Base-by-base conservation (phyloP, 116 monocot species). In the Papilionanthe hybrid region DNA sequence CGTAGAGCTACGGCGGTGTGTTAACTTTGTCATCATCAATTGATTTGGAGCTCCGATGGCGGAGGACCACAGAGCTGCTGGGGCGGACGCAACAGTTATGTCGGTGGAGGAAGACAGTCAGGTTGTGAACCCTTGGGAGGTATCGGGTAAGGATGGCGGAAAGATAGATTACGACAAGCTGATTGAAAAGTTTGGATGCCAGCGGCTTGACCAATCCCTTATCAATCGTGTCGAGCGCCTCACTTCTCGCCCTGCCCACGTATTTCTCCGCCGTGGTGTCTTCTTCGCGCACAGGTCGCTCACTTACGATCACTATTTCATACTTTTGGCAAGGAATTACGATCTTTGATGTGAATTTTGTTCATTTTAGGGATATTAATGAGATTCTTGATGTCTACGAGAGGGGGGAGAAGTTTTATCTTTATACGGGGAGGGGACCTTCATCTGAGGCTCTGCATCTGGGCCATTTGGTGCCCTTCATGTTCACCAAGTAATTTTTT, bases 151-250 rank as follows among this genome's bases (percentile, higher is more conserved):
- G 77, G 88, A 89, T 45, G 96, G 96, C 6, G 96, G 92, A 29
- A 89, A 91, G 85, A 96, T 93, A 82, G 96, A 96, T 86, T 96
- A 96, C 87, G 96, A 96, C 82, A 96, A 96, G 85, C 84, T 96
- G n/a, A 90, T 93, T 72, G 93, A 93, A 84, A 86, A 92, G 82
- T 96, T 96, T 74, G 96, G 96, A 0, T 96, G 96, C 86, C 96
- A 96, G 81, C 82, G 89, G 11, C 88, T 96, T 47, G 87, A 91
- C 41, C 37, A 49, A n/a, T 63, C 77, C 48, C 86, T 92, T 55
- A 82, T 93, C 77, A 44, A 78, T 55, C 92, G 96, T 78, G 86
- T 96, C 55, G 90, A 92, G 86, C 79, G 86, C 15, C 86, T 96
- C 84, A 96, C 96, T 15, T 84, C 83, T 32, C 91, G 92, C 74